Evolutionary conservation across 345 rosid species (phyloP), one percentile per base, ranked within the genome.

Genomic region (Eucalyptus sp.): DNA sequence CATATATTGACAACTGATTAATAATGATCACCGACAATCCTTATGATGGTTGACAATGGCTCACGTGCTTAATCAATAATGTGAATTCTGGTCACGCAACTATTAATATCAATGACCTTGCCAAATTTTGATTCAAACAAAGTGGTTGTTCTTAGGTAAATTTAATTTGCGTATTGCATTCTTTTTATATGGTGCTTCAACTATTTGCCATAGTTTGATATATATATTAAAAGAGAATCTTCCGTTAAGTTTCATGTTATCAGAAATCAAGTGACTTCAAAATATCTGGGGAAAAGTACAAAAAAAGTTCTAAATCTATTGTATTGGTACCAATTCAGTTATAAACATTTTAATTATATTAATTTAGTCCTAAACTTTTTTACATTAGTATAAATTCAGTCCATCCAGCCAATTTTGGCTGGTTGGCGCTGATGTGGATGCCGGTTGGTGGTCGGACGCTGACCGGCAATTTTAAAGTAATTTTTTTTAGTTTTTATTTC

Each of bases 361-460:
- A 52, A 52, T 0, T 52, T 3, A 52, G 0, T 18, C 0, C 0
- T 52, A 20, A 52, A 7, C 5, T 0, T 52, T 52, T 52, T 52
- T 52, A 52, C 0, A 7, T 18, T 52, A 52, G 10, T 3, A 52
- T 52, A 0, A 18, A 52, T 18, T 52, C 0, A 52, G 10, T 52
- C 10, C 0, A 52, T 52, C 2, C 1, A 2, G 0, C 2, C 0
- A 52, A 52, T 52, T 52, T 52, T 52, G 5, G 58, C 58, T 1
- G 0, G 2, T 18, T 52, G 2, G 2, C 0, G 10, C 1, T 7
- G 0, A 52, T 52, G 5, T 52, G 25, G 0, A 52, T 52, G 10
- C 0, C 0, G 0, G 0, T 18, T 52, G 2, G 10, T 3, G 4
- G 24, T 0, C 24, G 0, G 0, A 18, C 1, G 0, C 1, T 52